Percentiles rank a stretch among this genome's conserved stretches.
These are phyloP conservation scores for Boehmeria nivea DNA, from an alignment of 306 rosid species.

Conservation along the genomic window DNA sequence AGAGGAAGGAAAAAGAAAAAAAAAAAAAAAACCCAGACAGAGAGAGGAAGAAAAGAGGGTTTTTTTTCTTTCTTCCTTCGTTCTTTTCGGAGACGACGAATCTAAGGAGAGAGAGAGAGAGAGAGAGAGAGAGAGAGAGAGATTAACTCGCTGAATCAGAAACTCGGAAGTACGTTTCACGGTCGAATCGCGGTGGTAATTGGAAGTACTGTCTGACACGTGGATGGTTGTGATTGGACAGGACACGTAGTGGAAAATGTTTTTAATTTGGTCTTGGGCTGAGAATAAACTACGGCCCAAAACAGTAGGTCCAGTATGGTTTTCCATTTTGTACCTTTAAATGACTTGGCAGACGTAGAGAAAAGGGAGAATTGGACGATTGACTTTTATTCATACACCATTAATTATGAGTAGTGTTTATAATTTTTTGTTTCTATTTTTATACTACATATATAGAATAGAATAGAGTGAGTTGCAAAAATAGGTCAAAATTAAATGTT, in stretches of 20 bases:
- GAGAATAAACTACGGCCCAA: too few relatives aligned
- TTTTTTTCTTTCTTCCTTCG: background rate
- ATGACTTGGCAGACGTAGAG: too few relatives aligned
- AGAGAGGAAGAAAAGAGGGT: background rate
- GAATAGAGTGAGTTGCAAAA: too few relatives aligned
- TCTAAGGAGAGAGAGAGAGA: background rate
- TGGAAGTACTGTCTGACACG: background rate
- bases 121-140: slow-evolving; percentile 3
- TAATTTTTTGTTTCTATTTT: too few relatives aligned
- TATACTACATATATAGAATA: too few relatives aligned
- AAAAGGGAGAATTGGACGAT: too few relatives aligned
- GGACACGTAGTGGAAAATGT: too few relatives aligned
- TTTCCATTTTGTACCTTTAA: too few relatives aligned
- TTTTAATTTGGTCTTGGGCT: background rate
- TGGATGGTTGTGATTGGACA: background rate
- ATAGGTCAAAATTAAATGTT: too few relatives aligned
- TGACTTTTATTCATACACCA: too few relatives aligned
- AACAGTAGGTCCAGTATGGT: background rate
- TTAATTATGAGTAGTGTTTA: too few relatives aligned
- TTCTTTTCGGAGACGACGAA: slow-evolving; percentile 8
- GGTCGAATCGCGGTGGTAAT: background rate
- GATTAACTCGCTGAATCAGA: background rate
- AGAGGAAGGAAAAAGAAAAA: too few relatives aligned
- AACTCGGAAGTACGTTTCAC: background rate
- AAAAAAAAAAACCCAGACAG: slow-evolving; percentile 4